A percentile compares a stretch with the other conserved stretches of the same genome.
Evolutionary conservation across 805 yeast genomes (phyloP).

Genomic region (Nakazawaea wyomingensis): DNA sequence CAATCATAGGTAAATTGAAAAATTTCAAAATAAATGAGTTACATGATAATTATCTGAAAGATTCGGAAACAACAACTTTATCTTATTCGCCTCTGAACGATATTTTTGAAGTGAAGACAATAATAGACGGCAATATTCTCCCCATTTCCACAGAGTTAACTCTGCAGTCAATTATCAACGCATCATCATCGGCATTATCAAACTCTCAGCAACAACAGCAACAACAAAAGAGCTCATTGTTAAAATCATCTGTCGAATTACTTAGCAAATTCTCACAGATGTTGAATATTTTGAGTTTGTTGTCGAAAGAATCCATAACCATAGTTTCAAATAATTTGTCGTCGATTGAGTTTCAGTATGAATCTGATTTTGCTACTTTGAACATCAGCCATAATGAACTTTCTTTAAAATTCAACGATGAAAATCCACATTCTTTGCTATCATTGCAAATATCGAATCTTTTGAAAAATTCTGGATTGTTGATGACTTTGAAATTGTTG

Average conservation of each 20-base stretch:
- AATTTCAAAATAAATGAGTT: conserved; percentile 12
- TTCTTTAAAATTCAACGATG: not conserved
- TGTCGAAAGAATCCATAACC: conserved; percentile 3
- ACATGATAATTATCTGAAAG: conserved; percentile 8
- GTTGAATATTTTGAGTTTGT: conserved; percentile 4
- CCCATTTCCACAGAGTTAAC: conserved; percentile 3
- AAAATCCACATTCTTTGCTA: conserved; percentile 8
- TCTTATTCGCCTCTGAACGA: conserved; percentile 14
- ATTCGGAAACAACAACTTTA: conserved; percentile 6
- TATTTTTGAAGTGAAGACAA: conserved; percentile 25
- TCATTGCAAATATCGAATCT: conserved; percentile 7
- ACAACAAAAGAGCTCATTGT: not conserved
- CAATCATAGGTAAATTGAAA: conserved; percentile 28
- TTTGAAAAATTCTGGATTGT: conserved; percentile 1
- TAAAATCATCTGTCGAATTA: conserved; percentile 7
- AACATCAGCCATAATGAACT: not conserved
- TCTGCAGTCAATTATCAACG: conserved; percentile 4
- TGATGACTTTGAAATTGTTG: conserved; percentile 5
- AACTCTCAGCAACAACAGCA: not conserved
- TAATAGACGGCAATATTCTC: conserved; percentile 15
- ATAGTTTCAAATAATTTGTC: conserved; percentile 7
- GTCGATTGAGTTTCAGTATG: conserved; percentile 6
- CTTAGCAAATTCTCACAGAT: conserved; percentile 8
- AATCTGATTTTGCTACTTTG: not conserved
- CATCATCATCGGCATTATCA: not conserved